Base-by-base conservation (phyloP, 192 early-diverging fungal genomes). In the Linnemannia elongata region DNA sequence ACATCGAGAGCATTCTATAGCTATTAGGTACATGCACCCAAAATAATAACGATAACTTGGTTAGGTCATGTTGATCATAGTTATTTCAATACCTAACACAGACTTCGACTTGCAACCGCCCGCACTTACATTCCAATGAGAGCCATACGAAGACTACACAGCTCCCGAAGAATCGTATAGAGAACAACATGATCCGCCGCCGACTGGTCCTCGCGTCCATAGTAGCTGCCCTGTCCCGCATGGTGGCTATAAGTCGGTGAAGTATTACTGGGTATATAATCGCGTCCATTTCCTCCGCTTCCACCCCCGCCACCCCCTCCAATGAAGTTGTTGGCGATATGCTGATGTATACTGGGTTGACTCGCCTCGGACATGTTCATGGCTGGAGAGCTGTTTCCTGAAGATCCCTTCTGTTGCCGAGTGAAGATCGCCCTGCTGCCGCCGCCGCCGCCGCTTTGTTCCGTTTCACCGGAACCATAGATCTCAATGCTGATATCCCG, bases 1-100 rank as follows among this genome's bases (percentile, higher is more conserved):
- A 89, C 15, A 78, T 63, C n/a, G 89, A 80, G 60, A 91, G 72
- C 15, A 78, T 35, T 20, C 88, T 88, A 78, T 91, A 89, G 6
- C 90, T 89, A 38, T 36, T 22, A 10, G 17, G 18, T 17, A 52
- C 6, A 52, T 4, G 4, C 20, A 52, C 6, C 49, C 49, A 18
- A 18, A 52, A 52, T 22, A 52, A 52, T 6, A 52, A 52, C 20
- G 18, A 5, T 17, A 15, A 52, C 17, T 52, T 52, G 22, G 49
- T 20, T 18, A 22, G 0, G 20, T 18, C 5, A 20, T 52, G 49
- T 18, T 18, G 18, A 52, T 22, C 20, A 52, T 6, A 17, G 20
- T 52, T 2, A 52, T 20, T 22, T 52, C 49, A 52, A 17, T 52
- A 52, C 49, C 15, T 22, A 5, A 52, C 49, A 1, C 49, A 5